A percentile compares a stretch with the other conserved stretches of the same genome.
Conservation (phyloP, 2,329 filamentous ascomycete genomes). For the Cercospora sesami region DNA sequence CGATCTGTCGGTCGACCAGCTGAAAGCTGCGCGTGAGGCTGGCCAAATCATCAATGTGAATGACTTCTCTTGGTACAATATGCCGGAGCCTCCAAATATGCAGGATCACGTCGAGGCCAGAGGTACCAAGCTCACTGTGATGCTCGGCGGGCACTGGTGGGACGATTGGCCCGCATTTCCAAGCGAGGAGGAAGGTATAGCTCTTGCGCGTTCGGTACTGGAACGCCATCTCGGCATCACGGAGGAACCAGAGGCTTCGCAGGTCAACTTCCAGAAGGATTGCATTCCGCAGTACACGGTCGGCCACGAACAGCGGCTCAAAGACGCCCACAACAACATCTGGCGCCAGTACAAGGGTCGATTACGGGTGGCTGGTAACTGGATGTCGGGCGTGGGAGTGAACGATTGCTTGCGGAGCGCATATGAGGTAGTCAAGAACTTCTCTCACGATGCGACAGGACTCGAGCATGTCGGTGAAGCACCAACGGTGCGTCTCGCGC, state of each 20-base stretch:
- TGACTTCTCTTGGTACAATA: constrained; percentile 40
- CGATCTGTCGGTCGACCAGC: constrained; percentile 26
- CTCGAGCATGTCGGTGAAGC: constrained; percentile 36
- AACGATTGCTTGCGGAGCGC: constrained; percentile 58
- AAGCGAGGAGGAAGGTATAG: constrained; percentile 62
- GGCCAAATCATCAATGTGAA: constrained; percentile 37
- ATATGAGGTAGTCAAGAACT: constrained; percentile 53
- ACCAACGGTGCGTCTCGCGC: constrained; percentile 24
- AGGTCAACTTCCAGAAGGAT: constrained; percentile 62
- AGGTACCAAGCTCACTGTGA: constrained; percentile 84
- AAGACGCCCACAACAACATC: constrained; percentile 57
- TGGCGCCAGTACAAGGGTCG: constrained; percentile 58
- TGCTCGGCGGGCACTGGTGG: constrained; percentile 95
- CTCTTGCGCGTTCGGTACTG: constrained; percentile 69
- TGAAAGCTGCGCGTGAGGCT: constrained; percentile 29
- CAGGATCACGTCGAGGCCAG: constrained; percentile 48
- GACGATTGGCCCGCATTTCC: constrained; percentile 64
- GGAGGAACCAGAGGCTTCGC: constrained; percentile 60
- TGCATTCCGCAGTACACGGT: constrained; percentile 91
- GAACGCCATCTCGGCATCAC: constrained; percentile 72
- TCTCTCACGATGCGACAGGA: constrained; percentile 38
- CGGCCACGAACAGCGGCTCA: constrained; percentile 68
- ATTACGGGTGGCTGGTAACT: constrained; percentile 61
- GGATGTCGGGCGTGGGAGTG: constrained; percentile 51
- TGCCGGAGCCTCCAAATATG: constrained; percentile 33